Conservation (phyloP, 1,284 basidiomycete species). For the Trametes sp. region DNA sequence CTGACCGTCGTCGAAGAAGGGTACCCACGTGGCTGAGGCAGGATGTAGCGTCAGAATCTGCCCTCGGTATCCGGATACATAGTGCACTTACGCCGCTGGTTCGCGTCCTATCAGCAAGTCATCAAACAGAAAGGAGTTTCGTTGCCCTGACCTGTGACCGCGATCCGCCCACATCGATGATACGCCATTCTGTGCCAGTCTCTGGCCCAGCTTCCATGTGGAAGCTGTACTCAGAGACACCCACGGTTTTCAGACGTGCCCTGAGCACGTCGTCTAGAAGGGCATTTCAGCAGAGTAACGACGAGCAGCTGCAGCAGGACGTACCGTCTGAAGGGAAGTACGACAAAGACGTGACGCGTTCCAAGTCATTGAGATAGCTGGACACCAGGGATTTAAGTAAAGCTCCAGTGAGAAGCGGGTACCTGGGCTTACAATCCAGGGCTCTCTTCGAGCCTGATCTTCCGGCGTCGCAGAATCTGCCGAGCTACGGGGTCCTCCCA, state of each 20-base stretch:
- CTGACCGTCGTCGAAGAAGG: conserved; percentile 78
- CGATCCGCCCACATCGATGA: conserved; percentile 81
- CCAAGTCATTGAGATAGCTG: conserved; percentile 77
- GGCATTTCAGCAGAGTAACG: background rate
- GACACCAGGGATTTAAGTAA: background rate
- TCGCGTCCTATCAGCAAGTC: conserved; percentile 9
- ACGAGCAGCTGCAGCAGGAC: conserved; percentile 20
- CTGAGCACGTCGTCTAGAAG: conserved; percentile 66
- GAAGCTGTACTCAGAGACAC: conserved; percentile 79
- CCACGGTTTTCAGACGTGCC: conserved; percentile 66
- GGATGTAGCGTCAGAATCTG: conserved; percentile 12
- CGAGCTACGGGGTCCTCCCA: conserved; percentile 71
- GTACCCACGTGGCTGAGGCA: conserved; percentile 69
- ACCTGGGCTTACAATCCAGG: conserved; percentile 71
- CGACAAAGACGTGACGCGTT: conserved; percentile 65
- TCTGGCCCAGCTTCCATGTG: conserved; percentile 81
- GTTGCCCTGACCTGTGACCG: conserved; percentile 66
- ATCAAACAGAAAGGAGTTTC: conserved; percentile 11
- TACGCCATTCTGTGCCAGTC: conserved; percentile 79
- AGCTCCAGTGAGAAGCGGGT: background rate
- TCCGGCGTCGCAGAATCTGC: conserved; percentile 62
- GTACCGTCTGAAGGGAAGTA: conserved; percentile 76
- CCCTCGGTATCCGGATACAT: background rate
- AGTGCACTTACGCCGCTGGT: conserved; percentile 44
- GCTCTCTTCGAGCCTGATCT: conserved; percentile 73